Evolutionary conservation across 257 asterid genomes (phyloP).

Genomic region (Solanum appendiculatum): DNA sequence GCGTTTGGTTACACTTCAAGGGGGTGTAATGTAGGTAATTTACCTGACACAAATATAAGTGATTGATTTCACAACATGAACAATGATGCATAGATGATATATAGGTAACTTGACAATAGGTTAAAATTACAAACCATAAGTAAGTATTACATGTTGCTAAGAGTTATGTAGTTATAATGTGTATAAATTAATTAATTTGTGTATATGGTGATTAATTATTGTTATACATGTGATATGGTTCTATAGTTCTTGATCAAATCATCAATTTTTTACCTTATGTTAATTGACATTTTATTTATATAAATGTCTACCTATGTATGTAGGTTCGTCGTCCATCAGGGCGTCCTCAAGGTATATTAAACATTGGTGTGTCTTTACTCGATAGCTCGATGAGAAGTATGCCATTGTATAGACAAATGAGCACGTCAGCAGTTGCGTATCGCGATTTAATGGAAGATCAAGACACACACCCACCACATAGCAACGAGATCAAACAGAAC

Average conservation of each 20-base stretch:
- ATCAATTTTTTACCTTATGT: not conserved
- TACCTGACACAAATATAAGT: too few species aligned
- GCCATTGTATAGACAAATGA: slow-evolving; percentile 32
- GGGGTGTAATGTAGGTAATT: not conserved
- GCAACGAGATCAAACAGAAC: not conserved
- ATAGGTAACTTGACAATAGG: not conserved
- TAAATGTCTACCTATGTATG: not conserved
- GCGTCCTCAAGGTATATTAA: slow-evolving; percentile 80
- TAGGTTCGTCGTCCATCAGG: slow-evolving; percentile 92
- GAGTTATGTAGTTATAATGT: not conserved
- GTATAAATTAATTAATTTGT: not conserved
- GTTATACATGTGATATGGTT: not conserved
- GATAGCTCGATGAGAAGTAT: slow-evolving; percentile 74
- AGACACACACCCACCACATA: not conserved
- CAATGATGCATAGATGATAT: too few species aligned
- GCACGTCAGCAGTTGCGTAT: slow-evolving; percentile 36
- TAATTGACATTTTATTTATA: not conserved
- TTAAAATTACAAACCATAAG: not conserved
- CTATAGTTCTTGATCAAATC: not conserved
- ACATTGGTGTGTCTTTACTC: slow-evolving; percentile 73
- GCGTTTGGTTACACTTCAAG: too few species aligned
- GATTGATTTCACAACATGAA: not conserved
- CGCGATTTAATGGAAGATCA: slow-evolving; percentile 38
- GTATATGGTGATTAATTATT: not conserved
- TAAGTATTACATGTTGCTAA: not conserved